These are phyloP conservation scores for Phaseolus coccineus DNA, from an alignment of 331 rosid species.

Conservation along the genomic window DNA sequence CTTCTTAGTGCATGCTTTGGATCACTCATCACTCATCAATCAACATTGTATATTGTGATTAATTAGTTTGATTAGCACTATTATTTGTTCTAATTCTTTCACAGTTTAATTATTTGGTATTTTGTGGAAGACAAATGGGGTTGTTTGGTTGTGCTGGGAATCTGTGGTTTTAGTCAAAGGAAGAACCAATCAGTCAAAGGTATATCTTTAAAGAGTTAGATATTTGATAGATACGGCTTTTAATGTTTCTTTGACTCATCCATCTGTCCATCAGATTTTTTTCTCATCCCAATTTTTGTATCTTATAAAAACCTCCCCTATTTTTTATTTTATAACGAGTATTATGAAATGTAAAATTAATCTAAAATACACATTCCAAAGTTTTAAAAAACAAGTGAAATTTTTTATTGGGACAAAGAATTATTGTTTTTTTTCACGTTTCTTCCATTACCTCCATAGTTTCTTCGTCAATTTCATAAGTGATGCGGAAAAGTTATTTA, in stretches of 20 bases:
- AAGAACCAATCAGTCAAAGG: conserved; percentile 50
- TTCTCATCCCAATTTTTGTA: background rate
- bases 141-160: conserved; percentile 24
- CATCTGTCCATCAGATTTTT: conserved; percentile 12
- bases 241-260: conserved; percentile 52
- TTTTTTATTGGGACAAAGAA: too few species aligned
- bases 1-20: conserved; percentile 13
- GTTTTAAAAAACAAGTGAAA: too few species aligned
- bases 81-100: conserved; percentile 39
- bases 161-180: conserved; percentile 51
- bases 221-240: conserved; percentile 38
- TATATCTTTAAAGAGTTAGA: conserved; percentile 48
- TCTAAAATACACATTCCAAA: background rate
- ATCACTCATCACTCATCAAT: conserved; percentile 8
- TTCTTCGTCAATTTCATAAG: too few species aligned
- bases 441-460: too few species aligned
- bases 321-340: background rate
- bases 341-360: too few species aligned
- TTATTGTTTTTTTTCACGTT: too few species aligned
- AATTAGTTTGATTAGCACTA: background rate
- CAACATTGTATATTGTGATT: background rate
- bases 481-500: too few species aligned
- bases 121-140: background rate
- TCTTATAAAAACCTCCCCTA: too few species aligned
- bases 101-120: conserved; percentile 5